Evolutionary conservation across 2,329 filamentous ascomycete genomes (phyloP).

Genomic region (Colletotrichum sp.): DNA sequence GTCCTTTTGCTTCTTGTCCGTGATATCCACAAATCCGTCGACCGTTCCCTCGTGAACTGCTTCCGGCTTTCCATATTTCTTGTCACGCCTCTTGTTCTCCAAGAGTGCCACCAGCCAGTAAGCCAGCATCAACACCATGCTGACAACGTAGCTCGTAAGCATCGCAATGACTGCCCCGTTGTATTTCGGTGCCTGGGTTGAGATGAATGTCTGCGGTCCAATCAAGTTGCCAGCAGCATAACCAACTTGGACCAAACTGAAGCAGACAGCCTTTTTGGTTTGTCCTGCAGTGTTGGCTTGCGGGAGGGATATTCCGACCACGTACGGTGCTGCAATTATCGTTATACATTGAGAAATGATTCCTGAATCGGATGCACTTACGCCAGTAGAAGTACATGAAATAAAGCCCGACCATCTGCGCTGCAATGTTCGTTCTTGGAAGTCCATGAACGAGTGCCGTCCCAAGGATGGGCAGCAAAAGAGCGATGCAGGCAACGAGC

Average conservation of each 20-base stretch:
- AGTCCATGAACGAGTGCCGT: neutral
- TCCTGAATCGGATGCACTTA: fast-evolving
- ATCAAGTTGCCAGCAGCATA: conserved; percentile 46
- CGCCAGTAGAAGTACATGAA: neutral
- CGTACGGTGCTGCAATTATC: conserved; percentile 12
- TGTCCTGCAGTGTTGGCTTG: conserved; percentile 38
- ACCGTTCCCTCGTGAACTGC: neutral
- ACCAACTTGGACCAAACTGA: conserved; percentile 50
- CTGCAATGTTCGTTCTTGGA: neutral
- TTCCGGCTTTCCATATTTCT: neutral
- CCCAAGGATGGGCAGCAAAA: neutral
- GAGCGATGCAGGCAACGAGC: conserved; percentile 29
- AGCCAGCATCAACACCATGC: neutral
- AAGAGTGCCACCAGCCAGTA: neutral
- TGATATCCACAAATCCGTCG: neutral
- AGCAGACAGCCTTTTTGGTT: conserved; percentile 46
- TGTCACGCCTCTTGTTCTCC: neutral
- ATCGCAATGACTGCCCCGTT: conserved; percentile 31
- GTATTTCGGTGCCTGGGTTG: conserved; percentile 37
- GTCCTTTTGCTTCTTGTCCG: neutral
- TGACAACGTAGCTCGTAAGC: conserved; percentile 9
- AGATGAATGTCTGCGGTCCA: conserved; percentile 43
- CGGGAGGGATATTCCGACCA: neutral
- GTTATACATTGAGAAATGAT: conserved; percentile 10
- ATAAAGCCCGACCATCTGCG: neutral